Percentiles rank a stretch among this genome's conserved stretches.
Conservation (phyloP, 495 filamentous ascomycete species). For the Hapsidospora chrysogenum region DNA sequence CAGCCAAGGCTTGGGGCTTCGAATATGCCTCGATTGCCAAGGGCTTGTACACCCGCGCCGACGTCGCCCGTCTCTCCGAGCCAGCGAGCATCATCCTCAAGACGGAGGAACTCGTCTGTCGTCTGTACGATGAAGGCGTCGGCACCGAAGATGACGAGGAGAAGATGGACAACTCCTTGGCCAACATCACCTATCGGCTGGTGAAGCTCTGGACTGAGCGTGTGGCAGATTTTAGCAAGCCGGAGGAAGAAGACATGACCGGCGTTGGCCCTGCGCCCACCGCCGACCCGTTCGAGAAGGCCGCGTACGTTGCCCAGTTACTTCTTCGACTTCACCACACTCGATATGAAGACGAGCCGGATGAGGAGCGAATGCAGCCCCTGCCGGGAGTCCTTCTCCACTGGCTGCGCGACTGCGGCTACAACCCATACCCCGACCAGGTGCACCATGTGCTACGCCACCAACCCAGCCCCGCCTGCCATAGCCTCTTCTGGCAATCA, state of each 20-base stretch:
- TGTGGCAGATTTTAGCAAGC: slow-evolving; percentile 24
- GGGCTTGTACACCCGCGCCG: slow-evolving; percentile 27
- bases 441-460: slow-evolving; percentile 39
- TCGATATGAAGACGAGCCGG: slow-evolving; percentile 21
- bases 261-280: slow-evolving; percentile 47
- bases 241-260: slow-evolving; percentile 32
- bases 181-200: slow-evolving; percentile 36
- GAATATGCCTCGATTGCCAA: slow-evolving; percentile 32
- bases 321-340: slow-evolving; percentile 64
- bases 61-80: slow-evolving; percentile 26
- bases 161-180: slow-evolving; percentile 35
- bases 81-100: slow-evolving; percentile 34
- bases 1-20: slow-evolving; percentile 15
- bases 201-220: slow-evolving; percentile 40
- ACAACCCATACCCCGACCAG: slow-evolving; percentile 43
- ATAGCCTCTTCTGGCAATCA: slow-evolving; percentile 64
- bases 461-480: slow-evolving; percentile 53
- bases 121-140: slow-evolving; percentile 39
- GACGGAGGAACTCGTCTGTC: slow-evolving; percentile 34
- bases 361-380: slow-evolving; percentile 20
- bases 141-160: slow-evolving; percentile 34
- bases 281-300: slow-evolving; percentile 45
- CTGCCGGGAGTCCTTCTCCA: slow-evolving; percentile 59
- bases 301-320: slow-evolving; percentile 53
- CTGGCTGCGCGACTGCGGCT: slow-evolving; percentile 52